These are phyloP conservation scores for Peniophora sp. DNA, from an alignment of 1,284 basidiomycete genomes.

Conservation along the genomic window DNA sequence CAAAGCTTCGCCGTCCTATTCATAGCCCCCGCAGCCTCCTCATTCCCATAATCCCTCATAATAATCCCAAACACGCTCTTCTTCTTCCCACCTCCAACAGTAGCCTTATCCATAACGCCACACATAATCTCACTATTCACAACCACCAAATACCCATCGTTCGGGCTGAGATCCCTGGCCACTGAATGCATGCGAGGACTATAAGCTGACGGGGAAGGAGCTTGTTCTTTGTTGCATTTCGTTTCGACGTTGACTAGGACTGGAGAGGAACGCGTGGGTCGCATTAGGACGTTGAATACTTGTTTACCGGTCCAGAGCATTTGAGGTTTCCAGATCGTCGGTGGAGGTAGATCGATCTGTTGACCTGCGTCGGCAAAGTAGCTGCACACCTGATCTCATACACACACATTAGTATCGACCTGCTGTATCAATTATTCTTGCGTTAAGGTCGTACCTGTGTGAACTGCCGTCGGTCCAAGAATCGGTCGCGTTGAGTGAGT, in stretches of 20 bases:
- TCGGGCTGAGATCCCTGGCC: slow-evolving; percentile 85
- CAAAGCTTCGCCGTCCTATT: slow-evolving; percentile 93
- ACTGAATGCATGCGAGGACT: slow-evolving; percentile 51
- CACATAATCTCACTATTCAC: slow-evolving; percentile 99
- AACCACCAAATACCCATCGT: slow-evolving; percentile 97
- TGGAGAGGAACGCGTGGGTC: slow-evolving; percentile 81
- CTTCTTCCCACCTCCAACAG: slow-evolving; percentile 98
- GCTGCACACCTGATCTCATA: slow-evolving; percentile 57
- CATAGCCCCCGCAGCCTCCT: slow-evolving; percentile 95
- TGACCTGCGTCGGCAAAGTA: slow-evolving; percentile 90
- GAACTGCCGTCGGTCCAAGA: slow-evolving; percentile 93
- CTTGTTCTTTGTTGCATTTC: slow-evolving; percentile 91
- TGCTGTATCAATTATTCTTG: too few species aligned
- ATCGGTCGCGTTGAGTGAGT: slow-evolving; percentile 87
- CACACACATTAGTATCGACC: too few species aligned
- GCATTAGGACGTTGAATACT: slow-evolving; percentile 94
- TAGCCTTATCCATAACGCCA: slow-evolving; percentile 98
- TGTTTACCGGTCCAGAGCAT: slow-evolving; percentile 99
- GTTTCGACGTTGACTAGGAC: slow-evolving; percentile 94
- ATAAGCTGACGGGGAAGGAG: slow-evolving; percentile 63
- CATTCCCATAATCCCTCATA: slow-evolving; percentile 90
- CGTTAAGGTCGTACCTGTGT: slow-evolving; percentile 57
- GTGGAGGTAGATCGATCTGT: slow-evolving; percentile 94
- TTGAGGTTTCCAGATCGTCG: slow-evolving; percentile 89
- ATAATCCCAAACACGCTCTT: slow-evolving; percentile 99